A percentile compares a stretch with the other conserved stretches of the same genome.
Evolutionary conservation across 306 rosid species (phyloP).

Genomic region (Adenanthera pavonina): DNA sequence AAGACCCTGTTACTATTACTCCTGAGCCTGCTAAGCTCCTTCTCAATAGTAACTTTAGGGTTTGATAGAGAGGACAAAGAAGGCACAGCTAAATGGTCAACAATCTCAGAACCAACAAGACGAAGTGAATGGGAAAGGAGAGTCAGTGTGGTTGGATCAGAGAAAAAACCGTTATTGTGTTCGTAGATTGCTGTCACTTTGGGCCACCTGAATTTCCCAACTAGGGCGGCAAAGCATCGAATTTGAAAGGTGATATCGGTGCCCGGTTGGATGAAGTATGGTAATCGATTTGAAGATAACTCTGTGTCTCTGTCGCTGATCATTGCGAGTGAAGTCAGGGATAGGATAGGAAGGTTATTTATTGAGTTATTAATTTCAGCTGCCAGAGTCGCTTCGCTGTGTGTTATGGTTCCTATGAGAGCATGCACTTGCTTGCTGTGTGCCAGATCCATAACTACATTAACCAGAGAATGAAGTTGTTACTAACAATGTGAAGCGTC

Average conservation of each 20-base stretch:
- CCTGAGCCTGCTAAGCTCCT: slow-evolving; percentile 49
- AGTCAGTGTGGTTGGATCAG: slow-evolving; percentile 30
- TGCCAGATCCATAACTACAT: slow-evolving; percentile 49
- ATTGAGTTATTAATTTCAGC: slow-evolving; percentile 30
- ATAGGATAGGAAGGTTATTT: slow-evolving; percentile 48
- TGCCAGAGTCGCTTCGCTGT: slow-evolving; percentile 50
- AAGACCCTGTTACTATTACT: slow-evolving; percentile 57
- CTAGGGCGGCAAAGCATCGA: slow-evolving; percentile 61
- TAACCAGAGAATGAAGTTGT: background rate
- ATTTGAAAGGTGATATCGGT: slow-evolving; percentile 42
- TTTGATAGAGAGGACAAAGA: slow-evolving; percentile 45
- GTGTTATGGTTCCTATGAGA: slow-evolving; percentile 55
- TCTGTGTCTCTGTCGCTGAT: background rate
- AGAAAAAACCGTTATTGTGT: slow-evolving; percentile 33
- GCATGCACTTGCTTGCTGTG: slow-evolving; percentile 45
- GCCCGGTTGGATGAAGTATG: slow-evolving; percentile 54
- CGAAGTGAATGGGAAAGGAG: slow-evolving; percentile 56
- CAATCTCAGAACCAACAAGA: slow-evolving; percentile 51
- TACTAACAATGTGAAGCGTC: background rate
- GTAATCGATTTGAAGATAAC: slow-evolving; percentile 30
- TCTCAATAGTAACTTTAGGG: slow-evolving; percentile 40
- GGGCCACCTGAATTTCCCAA: slow-evolving; percentile 55
- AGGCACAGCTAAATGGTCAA: slow-evolving; percentile 46
- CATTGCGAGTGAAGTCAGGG: slow-evolving; percentile 49
- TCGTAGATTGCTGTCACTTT: slow-evolving; percentile 58